These are phyloP conservation scores for Globisporangium okanoganense DNA, from an alignment of 352 stramenopile species.

Conservation along the genomic window DNA sequence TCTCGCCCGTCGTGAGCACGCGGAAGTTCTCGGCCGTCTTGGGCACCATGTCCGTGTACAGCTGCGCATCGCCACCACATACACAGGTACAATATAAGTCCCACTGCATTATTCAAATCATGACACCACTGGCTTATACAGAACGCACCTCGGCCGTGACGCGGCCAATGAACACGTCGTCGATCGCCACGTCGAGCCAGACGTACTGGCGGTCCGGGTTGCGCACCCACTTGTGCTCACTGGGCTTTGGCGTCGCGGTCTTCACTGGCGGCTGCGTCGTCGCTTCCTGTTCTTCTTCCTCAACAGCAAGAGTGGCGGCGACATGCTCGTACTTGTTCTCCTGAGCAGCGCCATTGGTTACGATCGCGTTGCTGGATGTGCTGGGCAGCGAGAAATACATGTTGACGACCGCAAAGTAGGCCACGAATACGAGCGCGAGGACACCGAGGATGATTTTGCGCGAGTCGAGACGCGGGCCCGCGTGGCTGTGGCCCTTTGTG, in stretches of 20 bases:
- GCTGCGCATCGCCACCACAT: constrained; percentile 15
- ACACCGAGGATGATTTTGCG: constrained; percentile 52
- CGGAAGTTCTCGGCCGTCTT: constrained; percentile 99
- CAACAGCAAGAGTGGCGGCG: constrained; percentile 12
- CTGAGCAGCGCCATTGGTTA: constrained; percentile 6
- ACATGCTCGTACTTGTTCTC: constrained; percentile 12
- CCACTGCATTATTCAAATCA: background rate
- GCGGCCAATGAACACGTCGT: constrained; percentile 63
- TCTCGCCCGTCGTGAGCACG: constrained; percentile 94
- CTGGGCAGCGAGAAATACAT: constrained; percentile 52
- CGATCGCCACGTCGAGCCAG: constrained; percentile 82
- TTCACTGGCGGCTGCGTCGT: background rate
- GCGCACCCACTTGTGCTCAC: constrained; percentile 30
- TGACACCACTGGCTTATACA: background rate
- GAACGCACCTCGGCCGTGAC: constrained; percentile 70
- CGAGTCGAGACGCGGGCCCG: constrained; percentile 23
- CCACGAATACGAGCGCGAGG: constrained; percentile 53
- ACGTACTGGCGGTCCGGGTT: constrained; percentile 81
- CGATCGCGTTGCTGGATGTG: background rate
- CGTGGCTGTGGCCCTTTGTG: background rate
- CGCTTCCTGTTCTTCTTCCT: background rate
- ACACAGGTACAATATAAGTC: background rate
- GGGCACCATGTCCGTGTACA: constrained; percentile 94
- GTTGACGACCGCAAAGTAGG: constrained; percentile 67
- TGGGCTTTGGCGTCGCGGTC: background rate